Evolutionary conservation across 306 rosid species (phyloP), one percentile per base, ranked within the genome.

Genomic region (Vachellia pachyceras): DNA sequence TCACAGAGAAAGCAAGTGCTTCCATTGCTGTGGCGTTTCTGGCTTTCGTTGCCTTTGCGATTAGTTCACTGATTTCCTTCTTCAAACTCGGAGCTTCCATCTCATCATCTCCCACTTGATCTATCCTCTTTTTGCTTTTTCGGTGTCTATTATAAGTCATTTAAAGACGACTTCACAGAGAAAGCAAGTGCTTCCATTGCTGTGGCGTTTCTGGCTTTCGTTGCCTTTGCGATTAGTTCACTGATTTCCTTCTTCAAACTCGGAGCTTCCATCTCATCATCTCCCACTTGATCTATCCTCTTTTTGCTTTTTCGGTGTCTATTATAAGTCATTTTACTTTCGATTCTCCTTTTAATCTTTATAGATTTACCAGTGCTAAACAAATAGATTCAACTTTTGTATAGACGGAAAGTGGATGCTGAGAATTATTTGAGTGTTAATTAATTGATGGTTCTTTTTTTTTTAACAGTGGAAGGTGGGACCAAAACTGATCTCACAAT

Each of bases 141-240:
- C 0, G 6, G 7, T 17, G 57, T 52, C 60, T 52, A 18, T 50
- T 50, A 13, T 50, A 15, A n/a, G n/a, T n/a, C n/a, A n/a, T n/a
- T n/a, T n/a, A 96, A 88, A 85, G 99, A 96, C 6, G 91, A 92
- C 85, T 96, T 96, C 93, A 96, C 99, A 2, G 81, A 87, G 82
- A 84, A 88, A 92, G 99, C 99, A 1, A 93, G 90, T 80, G 98
- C 92, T 46, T 93, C 99, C 0, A 86, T 96, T 40, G 90, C 82
- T 46, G 90, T 96, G 92, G 80, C 99, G 20, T 96, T 96, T 85
- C 83, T 96, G 1, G 97, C 90, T 79, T 96, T 96, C 50, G 52
- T 58, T 72, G 93, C 97, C 49, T 96, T 90, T 67, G 96, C 99
- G 42, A 5, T 92, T 52, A 96, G 98, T 81, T 93, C 99, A 33